Base-by-base conservation (phyloP, 2,329 filamentous ascomycete genomes). In the Scorias spongiosa region DNA sequence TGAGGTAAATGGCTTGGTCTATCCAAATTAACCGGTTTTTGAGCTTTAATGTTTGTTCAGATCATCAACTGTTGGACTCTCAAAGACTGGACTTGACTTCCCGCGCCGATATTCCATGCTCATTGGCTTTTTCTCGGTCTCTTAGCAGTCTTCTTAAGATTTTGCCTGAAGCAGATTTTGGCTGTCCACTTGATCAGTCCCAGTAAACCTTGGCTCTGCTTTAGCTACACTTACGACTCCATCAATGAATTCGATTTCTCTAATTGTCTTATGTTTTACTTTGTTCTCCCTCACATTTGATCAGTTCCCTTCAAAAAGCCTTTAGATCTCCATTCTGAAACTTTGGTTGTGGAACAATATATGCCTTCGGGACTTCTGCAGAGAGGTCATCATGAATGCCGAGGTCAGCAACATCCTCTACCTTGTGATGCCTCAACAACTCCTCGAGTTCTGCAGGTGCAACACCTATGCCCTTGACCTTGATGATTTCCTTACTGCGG, bases 91-190 rank as follows among this genome's bases (percentile, higher is more conserved):
- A 52, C 48, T 55, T 58, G 51, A 57, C 56, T 42, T 61, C 59
- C 42, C 54, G 53, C 1, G 62, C 58, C 9, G 59, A 53, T 5
- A 61, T 42, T 2, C 59, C 58, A 11, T 52, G 39, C 51, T 52
- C 38, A 29, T 50, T 40, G 43, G 42, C 42, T 65, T 63, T 58
- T 37, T 62, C 64, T 53, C 60, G 55, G 41, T 74, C 67, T 48
- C 67, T 71, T 53, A 80, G 57, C 42, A 84, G 53, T 17, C 81
- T 67, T 41, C 80, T 68, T 56, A 86, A 60, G 44, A 86, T 84
- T 72, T 86, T 86, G 9, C 82, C 81, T 53, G 75, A 81, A 0
- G 80, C 72, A 55, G 76, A 82, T 70, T 86, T 86, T 10, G 82
- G 82, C 18, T 36, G 32, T 15, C 5, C 20, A 26, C 7, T 7